Conservation (phyloP, 331 rosid species). For the Malus hybrid region DNA sequence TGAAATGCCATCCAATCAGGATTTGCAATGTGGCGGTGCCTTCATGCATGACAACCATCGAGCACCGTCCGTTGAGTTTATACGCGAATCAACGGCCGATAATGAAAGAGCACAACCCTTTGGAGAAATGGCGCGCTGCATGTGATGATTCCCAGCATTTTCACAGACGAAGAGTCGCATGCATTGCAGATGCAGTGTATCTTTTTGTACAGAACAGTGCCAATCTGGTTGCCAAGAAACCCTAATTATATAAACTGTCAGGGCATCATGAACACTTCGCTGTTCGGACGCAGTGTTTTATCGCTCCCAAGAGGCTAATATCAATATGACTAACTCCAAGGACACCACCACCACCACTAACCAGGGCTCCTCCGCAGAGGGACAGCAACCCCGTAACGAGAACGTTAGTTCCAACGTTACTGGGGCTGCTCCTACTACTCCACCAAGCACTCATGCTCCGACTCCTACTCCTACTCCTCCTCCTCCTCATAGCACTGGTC, state of each 20-base stretch:
- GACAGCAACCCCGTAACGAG: not conserved
- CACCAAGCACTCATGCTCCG: no score
- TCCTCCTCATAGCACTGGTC: not conserved
- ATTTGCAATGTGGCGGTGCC: not conserved
- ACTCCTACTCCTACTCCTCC: not conserved
- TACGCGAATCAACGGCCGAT: not conserved
- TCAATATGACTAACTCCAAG: not conserved
- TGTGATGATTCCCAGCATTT: not conserved
- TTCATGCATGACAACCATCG: not conserved
- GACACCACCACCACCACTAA: not conserved
- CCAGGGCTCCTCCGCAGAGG: slow-evolving; percentile 14
- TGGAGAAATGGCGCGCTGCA: not conserved
- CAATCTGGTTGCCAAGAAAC: not conserved
- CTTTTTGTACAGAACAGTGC: not conserved
- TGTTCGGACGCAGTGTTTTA: not conserved
- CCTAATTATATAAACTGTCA: not conserved
- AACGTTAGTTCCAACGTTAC: not conserved
- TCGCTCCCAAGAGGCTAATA: not conserved
- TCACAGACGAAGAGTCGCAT: not conserved
- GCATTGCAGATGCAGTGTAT: not conserved
- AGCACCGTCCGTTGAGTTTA: not conserved
- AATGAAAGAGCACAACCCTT: not conserved
- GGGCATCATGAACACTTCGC: not conserved
- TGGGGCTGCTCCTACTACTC: not conserved
- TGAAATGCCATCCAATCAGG: not conserved